Base-by-base conservation (phyloP, 106 monocot genomes). In the Cymbidium sinense region DNA sequence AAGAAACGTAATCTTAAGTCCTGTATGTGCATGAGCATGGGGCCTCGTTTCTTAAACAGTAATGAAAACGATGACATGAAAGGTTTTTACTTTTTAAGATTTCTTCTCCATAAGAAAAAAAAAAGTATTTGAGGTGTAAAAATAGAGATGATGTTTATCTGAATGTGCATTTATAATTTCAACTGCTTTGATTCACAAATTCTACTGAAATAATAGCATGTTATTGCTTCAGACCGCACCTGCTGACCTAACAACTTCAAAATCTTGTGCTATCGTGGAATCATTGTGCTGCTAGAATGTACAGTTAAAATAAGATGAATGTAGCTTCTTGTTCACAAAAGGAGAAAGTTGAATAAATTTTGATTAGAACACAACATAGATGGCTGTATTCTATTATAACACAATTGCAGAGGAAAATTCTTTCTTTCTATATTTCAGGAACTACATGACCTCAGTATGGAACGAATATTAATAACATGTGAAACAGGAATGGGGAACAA, bases 51-150 rank as follows among this genome's bases (percentile, higher is more conserved):
- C 35, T 71, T 17, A 71, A 39, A 71, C 71, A 71, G 31, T 67
- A 23, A n/a, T 67, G 17, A 67, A 33, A 67, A 67, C 8, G 33
- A 15, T 31, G 15, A 54, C 17, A 67, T 33, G 23, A 25, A 64
- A 33, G 3, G 33, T 15, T 33, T 29, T 67, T 29, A 33, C 17
- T 15, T 33, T 29, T 67, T 29, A 33, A 33, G 15, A 31, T 67
- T 33, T 67, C 31, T 67, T 67, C 67, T 67, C 31, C 67, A 67
- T 67, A 20, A 71, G 9, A 31, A 35, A 71, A 71, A 36, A n/a
- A 20, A 1, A 71, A 71, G 71, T n/a, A 71, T n/a, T 39, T 35
- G 71, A 71, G 67, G 15, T 71, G 20, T 28, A 39, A 21, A 71
- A 21, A 20, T 71, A 71, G 34, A 39, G 71, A 35, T 71, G 36